Base-by-base conservation (phyloP, 164 flowering plant genomes). In the Platanus orientalis region DNA sequence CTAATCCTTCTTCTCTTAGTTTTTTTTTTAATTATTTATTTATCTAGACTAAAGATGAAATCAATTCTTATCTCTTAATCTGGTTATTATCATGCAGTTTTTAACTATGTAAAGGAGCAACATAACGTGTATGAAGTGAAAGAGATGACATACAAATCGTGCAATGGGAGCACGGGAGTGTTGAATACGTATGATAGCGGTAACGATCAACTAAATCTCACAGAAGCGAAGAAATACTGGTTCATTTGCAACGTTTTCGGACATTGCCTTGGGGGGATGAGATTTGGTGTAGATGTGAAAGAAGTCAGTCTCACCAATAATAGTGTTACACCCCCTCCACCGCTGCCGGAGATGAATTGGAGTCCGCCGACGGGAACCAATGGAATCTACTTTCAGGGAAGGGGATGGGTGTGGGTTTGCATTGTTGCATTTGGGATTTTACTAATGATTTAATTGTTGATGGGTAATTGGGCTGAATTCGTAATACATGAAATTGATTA, bases 241-340 rank as follows among this genome's bases (percentile, higher is more conserved):
- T 84, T 84, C 63, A 66, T 84, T 23, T 84, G 87, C 70, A 69
- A 64, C 56, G 12, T 78, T 0, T 24, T 50, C 2, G 80, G 77
- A 0, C 89, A 84, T 68, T 84, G 85, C 65, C 65, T 67, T 25
- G 79, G 81, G 4, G 89, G 89, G 11, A 84, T 84, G 89, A 84
- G 76, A 66, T 68, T 82, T 34, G 34, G 58, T 11, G 23, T 84
- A 21, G 62, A 78, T 40, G 85, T 81, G 0, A 40, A 52, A 19
- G 49, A 48, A 23, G 52, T 0, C 7, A 29, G 9, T 17, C 20
- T 27, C 40, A 48, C 25, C 17, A 9, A 2, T 23, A 45, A 21
- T 4, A 51, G 61, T 9, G 17, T 20, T 45, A 11, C 60, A 6
- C 10, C 26, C 1, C 0, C 42, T 1, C 42, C 9, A 9, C 54